These are phyloP conservation scores for Tricholoma hemisulphureum DNA, from an alignment of 768 basidiomycete genomes.

Conservation along the genomic window DNA sequence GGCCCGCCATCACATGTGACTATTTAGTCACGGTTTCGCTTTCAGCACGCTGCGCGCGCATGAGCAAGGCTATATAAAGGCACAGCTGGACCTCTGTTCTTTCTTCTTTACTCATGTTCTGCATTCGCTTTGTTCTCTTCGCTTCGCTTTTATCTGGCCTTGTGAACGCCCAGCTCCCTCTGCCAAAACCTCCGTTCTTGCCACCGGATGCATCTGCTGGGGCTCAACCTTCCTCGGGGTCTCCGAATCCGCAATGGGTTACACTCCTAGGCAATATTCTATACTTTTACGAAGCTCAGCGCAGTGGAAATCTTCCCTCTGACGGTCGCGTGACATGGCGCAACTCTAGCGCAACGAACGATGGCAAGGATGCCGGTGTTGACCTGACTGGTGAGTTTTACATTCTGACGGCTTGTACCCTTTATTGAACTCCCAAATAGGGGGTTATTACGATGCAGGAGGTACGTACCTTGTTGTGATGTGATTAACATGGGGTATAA, in stretches of 20 bases:
- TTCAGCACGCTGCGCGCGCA: neutral
- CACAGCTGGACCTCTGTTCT: neutral
- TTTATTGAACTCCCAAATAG: conserved; percentile 21
- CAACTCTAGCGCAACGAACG: conserved; percentile 74
- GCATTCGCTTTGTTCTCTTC: conserved; percentile 20
- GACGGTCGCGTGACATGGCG: conserved; percentile 83
- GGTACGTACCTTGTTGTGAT: conserved; percentile 41
- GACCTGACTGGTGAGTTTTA: conserved; percentile 62
- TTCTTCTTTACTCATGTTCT: conserved; percentile 7
- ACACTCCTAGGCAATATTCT: conserved; percentile 75
- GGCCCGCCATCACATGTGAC: neutral
- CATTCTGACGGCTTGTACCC: neutral
- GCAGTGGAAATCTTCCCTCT: conserved; percentile 70
- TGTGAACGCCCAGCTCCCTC: conserved; percentile 53
- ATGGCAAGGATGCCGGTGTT: conserved; percentile 70
- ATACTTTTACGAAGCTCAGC: conserved; percentile 91
- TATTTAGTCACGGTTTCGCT: neutral
- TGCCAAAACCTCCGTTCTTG: conserved; percentile 62
- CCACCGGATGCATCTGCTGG: conserved; percentile 62
- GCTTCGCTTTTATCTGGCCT: conserved; percentile 16
- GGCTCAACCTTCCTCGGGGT: conserved; percentile 43
- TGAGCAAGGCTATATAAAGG: neutral
- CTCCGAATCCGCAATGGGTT: conserved; percentile 79
- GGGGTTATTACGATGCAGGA: conserved; percentile 92
- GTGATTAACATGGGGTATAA: conserved; percentile 3